Base-by-base conservation (phyloP, 73 alveolate genomes). In the Effrenium voratum region DNA sequence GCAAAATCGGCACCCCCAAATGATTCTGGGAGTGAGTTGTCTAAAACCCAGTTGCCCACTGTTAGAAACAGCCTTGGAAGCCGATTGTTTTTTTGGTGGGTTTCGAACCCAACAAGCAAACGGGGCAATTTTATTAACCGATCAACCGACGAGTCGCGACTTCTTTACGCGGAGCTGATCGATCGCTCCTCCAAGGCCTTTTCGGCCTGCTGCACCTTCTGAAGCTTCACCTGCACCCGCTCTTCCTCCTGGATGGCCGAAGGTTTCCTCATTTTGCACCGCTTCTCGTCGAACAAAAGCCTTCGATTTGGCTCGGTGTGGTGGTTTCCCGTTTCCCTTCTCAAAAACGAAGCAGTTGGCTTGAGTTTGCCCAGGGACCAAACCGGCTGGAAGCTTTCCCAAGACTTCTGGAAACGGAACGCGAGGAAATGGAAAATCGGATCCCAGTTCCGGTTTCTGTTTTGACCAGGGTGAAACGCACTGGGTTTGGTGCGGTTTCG, bases 171-270 rank as follows among this genome's bases (percentile, higher is more conserved):
- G 40, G 77, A 8, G 5, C 77, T 63, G 40, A 8, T 8, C 8
- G 26, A 40, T 8, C 36, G 1, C n/a, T 40, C 95, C 95, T 87
- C 95, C 72, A 87, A 68, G 36, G 41, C 84, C 95, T 52, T 40
- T 49, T 87, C 95, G 5, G 95, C 95, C 34, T 66, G 63, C 19
- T 59, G 68, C 72, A 87, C 70, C 66, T 66, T 52, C 24, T 44
- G 83, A 83, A 87, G 22, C 95, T 87, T 83, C 83, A 30, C 28
- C 84, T 68, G 68, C 34, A 70, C 66, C 47, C 84, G 63, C 44
- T 87, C 95, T 30, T 68, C 46, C 41, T 87, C 95, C 95, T 86
- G 80, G 66, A 32, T 3, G 6, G 12, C n/a, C n/a, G n/a, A n/a
- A n/a, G n/a, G n/a, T n/a, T n/a, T n/a, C n/a, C n/a, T n/a, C n/a